Conservation (phyloP, 1,284 basidiomycete genomes). For the Cutaneotrichosporon sp. region DNA sequence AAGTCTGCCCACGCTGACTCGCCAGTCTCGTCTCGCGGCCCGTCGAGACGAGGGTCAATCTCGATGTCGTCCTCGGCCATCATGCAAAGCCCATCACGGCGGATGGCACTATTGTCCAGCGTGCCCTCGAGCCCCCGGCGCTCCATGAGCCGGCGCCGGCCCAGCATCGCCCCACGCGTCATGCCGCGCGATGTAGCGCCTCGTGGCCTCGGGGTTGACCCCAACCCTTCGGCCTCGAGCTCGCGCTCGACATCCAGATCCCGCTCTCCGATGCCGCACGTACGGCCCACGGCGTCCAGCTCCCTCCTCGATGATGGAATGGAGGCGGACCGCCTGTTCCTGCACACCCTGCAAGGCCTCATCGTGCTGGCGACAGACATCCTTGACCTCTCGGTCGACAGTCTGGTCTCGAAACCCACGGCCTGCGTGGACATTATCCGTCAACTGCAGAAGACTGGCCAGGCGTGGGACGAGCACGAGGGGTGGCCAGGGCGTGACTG, state of each 20-base stretch:
- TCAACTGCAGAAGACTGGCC: constrained; percentile 85
- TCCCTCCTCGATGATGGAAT: constrained; percentile 19
- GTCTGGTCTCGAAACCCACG: constrained; percentile 81
- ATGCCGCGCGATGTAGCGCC: constrained; percentile 36
- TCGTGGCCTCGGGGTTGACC: not conserved
- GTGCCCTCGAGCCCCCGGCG: constrained; percentile 36
- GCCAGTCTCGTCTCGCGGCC: constrained; percentile 34
- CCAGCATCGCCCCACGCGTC: constrained; percentile 39
- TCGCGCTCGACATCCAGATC: constrained; percentile 97
- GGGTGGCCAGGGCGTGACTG: constrained; percentile 98
- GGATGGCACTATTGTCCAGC: constrained; percentile 34
- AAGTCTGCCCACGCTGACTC: not conserved
- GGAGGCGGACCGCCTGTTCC: constrained; percentile 56
- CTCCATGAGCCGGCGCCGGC: constrained; percentile 36
- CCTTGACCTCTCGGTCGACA: constrained; percentile 80
- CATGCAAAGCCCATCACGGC: constrained; percentile 35
- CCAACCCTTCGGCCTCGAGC: constrained; percentile 65
- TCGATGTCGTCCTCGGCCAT: constrained; percentile 30
- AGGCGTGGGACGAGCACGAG: constrained; percentile 94
- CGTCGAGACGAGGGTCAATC: constrained; percentile 44
- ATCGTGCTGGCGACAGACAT: constrained; percentile 95
- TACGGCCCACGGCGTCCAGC: constrained; percentile 57
- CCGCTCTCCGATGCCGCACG: constrained; percentile 80
- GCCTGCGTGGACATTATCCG: constrained; percentile 84
- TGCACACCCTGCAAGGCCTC: constrained; percentile 90